Percentiles rank a stretch among this genome's conserved stretches.
These are phyloP conservation scores for Curvularia lunata DNA, from an alignment of 2,329 filamentous ascomycete species.

Conservation along the genomic window DNA sequence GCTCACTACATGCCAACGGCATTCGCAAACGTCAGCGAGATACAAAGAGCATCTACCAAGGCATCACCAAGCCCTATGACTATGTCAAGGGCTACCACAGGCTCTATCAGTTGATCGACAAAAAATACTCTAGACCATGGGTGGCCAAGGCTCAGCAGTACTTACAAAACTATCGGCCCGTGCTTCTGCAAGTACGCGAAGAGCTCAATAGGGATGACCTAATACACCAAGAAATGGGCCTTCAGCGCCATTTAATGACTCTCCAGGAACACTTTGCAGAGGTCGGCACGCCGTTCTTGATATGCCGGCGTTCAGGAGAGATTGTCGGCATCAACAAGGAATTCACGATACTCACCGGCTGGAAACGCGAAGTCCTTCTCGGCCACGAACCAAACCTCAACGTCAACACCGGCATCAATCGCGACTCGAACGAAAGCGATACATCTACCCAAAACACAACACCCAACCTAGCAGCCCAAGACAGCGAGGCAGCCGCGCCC, in stretches of 20 bases:
- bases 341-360: constrained; percentile 93
- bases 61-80: constrained; percentile 87
- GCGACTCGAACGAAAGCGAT: constrained; percentile 45
- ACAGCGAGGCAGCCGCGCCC: constrained; percentile 58
- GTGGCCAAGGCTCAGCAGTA: constrained; percentile 84
- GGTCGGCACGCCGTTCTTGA: constrained; percentile 87
- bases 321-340: constrained; percentile 96
- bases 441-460: constrained; percentile 54
- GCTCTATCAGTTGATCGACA: constrained; percentile 78
- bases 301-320: constrained; percentile 90
- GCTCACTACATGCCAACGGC: constrained; percentile 42
- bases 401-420: constrained; percentile 71
- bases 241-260: constrained; percentile 89
- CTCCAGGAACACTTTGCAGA: constrained; percentile 91
- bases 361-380: constrained; percentile 87
- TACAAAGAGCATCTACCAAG: constrained; percentile 84
- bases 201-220: constrained; percentile 88
- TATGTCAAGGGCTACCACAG: constrained; percentile 92
- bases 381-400: constrained; percentile 89
- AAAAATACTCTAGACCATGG: constrained; percentile 78
- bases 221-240: constrained; percentile 97
- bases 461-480: constrained; percentile 50
- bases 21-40: constrained; percentile 65
- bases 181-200: constrained; percentile 89
- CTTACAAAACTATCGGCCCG: constrained; percentile 86